Evolutionary conservation across 352 stramenopile genomes (phyloP), one percentile per base, ranked within the genome.

Genomic region (Phytophthora uliginosa): DNA sequence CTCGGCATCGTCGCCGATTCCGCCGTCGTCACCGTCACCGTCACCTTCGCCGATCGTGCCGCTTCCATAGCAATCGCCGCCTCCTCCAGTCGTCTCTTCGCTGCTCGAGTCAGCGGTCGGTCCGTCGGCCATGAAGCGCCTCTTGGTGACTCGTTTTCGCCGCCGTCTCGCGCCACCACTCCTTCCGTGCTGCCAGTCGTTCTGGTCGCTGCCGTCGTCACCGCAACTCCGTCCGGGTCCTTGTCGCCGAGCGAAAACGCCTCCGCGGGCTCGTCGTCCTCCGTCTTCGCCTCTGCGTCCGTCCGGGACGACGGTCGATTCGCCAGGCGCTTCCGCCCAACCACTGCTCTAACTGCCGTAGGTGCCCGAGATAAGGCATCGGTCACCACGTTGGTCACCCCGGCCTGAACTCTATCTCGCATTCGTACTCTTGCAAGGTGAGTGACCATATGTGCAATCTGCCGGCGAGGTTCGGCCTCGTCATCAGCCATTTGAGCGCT

Each of bases 391-490:
- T 31, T 31, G 28, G 28, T 31, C 28, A 4, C 28, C 28, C 28
- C 28, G 28, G 28, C 28, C 4, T 31, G 28, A 7, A 31, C 28
- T 31, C 28, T 8, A 31, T 31, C 28, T 31, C 28, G 28, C 7
- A 31, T 1, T 31, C 20, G 53, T 73, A 73, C 33, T 76, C 62
- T 18, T 77, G 68, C 17, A 80, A 69, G 3, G 45, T 45, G 2
- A 75, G 22, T 17, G 66, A 59, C 69, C 69, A 81, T 0, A 62
- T 26, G 5, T 74, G 60, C 12, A 77, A 31, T 18, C 47, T 20
- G 1, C 50, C 40, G 2, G 9, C 58, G 7, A 68, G 28, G 1
- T 77, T 38, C 20, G 52, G 52, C n/a, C 28, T 26, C 4, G 50
- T 36, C 50, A 56, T 56, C 20, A 38, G 12, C 24, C 50, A 56